Conservation (phyloP, 2,329 filamentous ascomycete genomes). For the Metarhizium anisopliae region DNA sequence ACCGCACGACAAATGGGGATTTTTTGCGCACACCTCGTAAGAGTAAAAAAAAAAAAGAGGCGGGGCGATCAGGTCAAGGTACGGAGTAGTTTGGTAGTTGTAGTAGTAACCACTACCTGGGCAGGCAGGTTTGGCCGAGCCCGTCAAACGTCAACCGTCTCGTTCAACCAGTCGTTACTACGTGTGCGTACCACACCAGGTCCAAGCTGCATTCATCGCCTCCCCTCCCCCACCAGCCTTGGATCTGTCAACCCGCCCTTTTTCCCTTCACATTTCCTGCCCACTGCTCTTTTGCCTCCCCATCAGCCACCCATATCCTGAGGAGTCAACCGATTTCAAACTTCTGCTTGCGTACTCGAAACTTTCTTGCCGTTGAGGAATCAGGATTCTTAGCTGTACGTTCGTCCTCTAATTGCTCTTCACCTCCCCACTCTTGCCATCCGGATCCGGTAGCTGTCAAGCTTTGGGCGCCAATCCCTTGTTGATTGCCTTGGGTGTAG, state of each 20-base stretch:
- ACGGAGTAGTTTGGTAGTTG: background rate
- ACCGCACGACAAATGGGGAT: background rate
- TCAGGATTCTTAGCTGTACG: background rate
- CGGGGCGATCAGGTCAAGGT: background rate
- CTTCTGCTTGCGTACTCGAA: background rate
- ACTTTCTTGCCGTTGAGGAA: background rate
- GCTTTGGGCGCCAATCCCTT: background rate
- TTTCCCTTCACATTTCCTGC: background rate
- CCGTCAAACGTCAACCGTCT: background rate
- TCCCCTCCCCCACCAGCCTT: conserved; percentile 1
- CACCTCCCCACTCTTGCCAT: background rate
- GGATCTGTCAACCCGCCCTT: background rate
- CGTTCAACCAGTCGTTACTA: background rate
- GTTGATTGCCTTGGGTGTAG: too few relatives aligned
- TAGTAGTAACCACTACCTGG: background rate
- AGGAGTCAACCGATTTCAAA: background rate
- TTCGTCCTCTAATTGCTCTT: background rate
- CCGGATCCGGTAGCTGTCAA: background rate
- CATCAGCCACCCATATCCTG: background rate
- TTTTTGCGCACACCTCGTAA: background rate
- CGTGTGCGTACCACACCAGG: background rate
- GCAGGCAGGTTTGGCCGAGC: background rate
- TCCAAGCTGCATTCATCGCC: background rate
- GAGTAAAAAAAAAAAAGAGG: background rate
- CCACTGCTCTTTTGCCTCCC: background rate